Percentiles rank a stretch among this genome's conserved stretches.
Evolutionary conservation across 495 filamentous ascomycete genomes (phyloP).

Genomic region (Bombardia bombarda): DNA sequence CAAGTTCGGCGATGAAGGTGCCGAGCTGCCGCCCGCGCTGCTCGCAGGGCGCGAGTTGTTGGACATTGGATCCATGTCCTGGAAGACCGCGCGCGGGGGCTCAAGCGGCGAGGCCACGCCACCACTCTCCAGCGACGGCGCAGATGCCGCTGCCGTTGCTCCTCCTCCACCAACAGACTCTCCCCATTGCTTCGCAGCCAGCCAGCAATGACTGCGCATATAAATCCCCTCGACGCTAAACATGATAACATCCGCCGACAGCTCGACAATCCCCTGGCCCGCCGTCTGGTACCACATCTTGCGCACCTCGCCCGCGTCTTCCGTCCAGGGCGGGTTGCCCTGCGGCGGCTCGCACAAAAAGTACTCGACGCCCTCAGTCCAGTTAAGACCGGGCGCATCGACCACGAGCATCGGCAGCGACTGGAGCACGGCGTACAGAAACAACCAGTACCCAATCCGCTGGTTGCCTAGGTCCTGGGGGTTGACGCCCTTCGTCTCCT

Average conservation of each 20-base stretch:
- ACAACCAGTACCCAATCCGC: constrained; percentile 85
- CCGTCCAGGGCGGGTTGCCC: constrained; percentile 77
- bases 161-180: neutral
- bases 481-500: constrained; percentile 61
- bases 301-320: constrained; percentile 54
- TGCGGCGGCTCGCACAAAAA: constrained; percentile 90
- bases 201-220: constrained; percentile 87
- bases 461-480: constrained; percentile 68
- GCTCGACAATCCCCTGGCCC: constrained; percentile 60
- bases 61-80: constrained; percentile 20
- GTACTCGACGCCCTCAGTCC: constrained; percentile 80
- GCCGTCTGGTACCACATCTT: constrained; percentile 76
- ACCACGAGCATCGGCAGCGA: constrained; percentile 83
- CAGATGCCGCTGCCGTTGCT: neutral
- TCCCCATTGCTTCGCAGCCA: constrained; percentile 66
- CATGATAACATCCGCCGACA: constrained; percentile 77
- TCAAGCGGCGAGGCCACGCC: constrained; percentile 23
- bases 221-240: constrained; percentile 88
- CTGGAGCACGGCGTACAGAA: constrained; percentile 87
- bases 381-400: constrained; percentile 73
- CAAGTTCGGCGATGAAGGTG: too few species aligned
- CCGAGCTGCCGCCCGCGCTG: constrained; percentile 17
- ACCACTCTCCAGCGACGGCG: neutral
- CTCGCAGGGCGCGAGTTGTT: neutral
- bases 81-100: constrained; percentile 27